These are phyloP conservation scores for Nakataea oryzae DNA, from an alignment of 2,329 filamentous ascomycete genomes.

Conservation along the genomic window DNA sequence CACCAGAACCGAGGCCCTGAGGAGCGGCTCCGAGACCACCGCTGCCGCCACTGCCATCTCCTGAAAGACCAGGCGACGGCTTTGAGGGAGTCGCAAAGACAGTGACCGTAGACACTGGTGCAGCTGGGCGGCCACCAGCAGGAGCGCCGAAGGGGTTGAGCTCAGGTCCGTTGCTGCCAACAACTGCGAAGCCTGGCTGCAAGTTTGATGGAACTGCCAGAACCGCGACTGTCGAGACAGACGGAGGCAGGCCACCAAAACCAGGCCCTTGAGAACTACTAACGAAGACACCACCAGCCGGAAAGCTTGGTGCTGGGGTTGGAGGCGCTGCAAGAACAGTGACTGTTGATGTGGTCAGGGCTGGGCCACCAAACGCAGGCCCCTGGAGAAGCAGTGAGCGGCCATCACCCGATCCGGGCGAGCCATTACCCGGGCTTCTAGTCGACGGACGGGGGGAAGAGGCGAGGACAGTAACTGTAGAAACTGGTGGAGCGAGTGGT, in stretches of 20 bases:
- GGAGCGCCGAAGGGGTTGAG: background rate
- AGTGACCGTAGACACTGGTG: constrained; percentile 1
- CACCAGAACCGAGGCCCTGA: background rate
- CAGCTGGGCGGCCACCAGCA: background rate
- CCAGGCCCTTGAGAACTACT: background rate
- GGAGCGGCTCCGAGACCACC: constrained; percentile 3
- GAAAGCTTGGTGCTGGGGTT: background rate
- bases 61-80: background rate
- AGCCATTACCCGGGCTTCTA: background rate
- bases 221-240: background rate
- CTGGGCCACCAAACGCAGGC: background rate
- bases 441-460: background rate
- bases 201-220: constrained; percentile 5
- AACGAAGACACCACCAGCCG: background rate
- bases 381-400: background rate
- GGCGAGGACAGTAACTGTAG: background rate
- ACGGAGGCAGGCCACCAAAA: background rate
- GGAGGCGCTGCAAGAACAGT: background rate
- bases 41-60: constrained; percentile 1
- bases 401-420: background rate
- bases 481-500: background rate
- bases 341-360: background rate
- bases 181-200: background rate
- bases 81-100: background rate
- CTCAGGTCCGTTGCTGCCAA: constrained; percentile 1